phyloP scores from a whole-genome alignment of 139 green algal genomes.

The Closterium sp. region DNA sequence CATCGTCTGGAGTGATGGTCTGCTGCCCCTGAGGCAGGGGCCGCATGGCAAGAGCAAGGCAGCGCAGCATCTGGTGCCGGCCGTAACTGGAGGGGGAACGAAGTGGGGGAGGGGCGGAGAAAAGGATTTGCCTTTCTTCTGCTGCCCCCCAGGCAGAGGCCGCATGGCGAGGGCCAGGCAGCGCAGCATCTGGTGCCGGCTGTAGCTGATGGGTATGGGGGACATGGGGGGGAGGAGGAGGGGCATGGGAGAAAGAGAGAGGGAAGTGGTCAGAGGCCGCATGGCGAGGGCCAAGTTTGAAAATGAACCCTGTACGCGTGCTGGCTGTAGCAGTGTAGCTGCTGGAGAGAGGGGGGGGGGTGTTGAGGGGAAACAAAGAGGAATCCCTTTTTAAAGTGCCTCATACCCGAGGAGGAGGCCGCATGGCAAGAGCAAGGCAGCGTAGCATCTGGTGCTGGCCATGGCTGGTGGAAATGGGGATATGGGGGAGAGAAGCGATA shows the following conservation, averaged over 20 bases:
- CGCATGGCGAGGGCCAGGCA: slow-evolving; percentile 81
- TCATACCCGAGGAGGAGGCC: slow-evolving; percentile 19
- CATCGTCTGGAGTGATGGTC: slow-evolving; percentile 31
- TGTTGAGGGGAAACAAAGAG: too few species aligned
- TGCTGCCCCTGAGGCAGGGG: slow-evolving; percentile 36
- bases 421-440: slow-evolving; percentile 81
- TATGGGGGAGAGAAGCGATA: neutral
- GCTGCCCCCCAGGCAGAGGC: slow-evolving; percentile 34
- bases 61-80: slow-evolving; percentile 64
- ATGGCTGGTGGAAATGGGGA: slow-evolving; percentile 55
- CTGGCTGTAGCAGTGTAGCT: too few species aligned
- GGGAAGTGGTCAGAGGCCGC: neutral
- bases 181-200: slow-evolving; percentile 63
- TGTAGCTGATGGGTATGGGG: slow-evolving; percentile 53
- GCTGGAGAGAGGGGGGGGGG: too few species aligned
- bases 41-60: slow-evolving; percentile 79
- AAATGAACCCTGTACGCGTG: too few species aligned
- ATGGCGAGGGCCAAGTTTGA: too few species aligned
- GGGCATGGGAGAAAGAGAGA: neutral
- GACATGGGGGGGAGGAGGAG: neutral
- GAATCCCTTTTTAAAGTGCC: too few species aligned
- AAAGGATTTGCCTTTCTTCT: neutral
- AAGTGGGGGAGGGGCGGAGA: neutral
- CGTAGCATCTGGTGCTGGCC: slow-evolving; percentile 65
- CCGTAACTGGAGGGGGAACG: slow-evolving; percentile 56